Evolutionary conservation across 495 filamentous ascomycete genomes (phyloP).

Genomic region (Thermochaetoides thermophila): DNA sequence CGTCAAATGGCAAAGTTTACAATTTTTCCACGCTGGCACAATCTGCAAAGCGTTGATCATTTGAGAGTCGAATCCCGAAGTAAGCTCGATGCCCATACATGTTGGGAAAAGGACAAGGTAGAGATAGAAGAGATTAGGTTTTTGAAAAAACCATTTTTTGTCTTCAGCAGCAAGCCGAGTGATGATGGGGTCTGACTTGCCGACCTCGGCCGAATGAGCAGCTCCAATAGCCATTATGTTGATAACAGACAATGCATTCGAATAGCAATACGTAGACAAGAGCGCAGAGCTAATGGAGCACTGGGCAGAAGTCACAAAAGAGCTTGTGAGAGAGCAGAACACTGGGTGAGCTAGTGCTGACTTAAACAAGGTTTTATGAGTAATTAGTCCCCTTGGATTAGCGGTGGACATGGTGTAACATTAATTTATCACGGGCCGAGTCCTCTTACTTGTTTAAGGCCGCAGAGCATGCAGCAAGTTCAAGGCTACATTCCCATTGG

Average conservation of each 20-base stretch:
- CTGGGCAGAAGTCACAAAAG: background rate
- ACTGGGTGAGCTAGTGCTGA: background rate
- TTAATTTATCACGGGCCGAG: no score
- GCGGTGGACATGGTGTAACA: no score
- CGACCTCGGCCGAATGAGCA: conserved; percentile 6
- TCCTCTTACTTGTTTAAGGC: no score
- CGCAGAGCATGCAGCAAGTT: no score
- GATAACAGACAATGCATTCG: no score
- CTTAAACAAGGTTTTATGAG: background rate
- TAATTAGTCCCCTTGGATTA: background rate
- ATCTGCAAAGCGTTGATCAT: conserved; percentile 58
- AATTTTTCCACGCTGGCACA: conserved; percentile 37
- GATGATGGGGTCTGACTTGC: conserved; percentile 30
- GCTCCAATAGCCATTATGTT: conserved; percentile 8
- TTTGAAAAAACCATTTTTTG: conserved; percentile 49
- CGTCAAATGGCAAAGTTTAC: conserved; percentile 25
- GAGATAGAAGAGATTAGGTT: conserved; percentile 42
- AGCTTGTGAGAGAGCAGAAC: background rate
- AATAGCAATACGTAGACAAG: no score
- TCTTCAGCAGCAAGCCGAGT: conserved; percentile 35
- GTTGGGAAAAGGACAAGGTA: conserved; percentile 48
- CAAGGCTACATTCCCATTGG: no score
- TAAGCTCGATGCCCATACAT: conserved; percentile 58
- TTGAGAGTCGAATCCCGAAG: conserved; percentile 56
- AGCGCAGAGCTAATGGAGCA: background rate